These are phyloP conservation scores for Dendrobium nobile DNA, from an alignment of 106 monocot species.

Conservation along the genomic window DNA sequence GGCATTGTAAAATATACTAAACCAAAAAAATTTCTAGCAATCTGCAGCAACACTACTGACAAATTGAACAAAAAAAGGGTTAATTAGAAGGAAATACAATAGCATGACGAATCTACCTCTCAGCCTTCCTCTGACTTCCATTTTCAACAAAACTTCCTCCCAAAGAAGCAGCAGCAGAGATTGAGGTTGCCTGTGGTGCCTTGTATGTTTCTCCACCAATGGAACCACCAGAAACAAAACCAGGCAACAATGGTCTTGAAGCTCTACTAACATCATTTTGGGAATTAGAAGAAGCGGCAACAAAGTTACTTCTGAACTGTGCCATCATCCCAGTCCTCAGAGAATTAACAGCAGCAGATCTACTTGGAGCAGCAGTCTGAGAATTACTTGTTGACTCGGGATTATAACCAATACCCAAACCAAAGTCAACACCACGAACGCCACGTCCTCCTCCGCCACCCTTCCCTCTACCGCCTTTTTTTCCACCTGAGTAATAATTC, in stretches of 20 bases:
- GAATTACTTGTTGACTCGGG: constrained; percentile 35
- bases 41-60: not conserved
- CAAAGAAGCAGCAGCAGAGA: constrained; percentile 2
- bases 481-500: constrained; percentile 43
- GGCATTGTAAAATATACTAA: not conserved
- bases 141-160: constrained; percentile 22
- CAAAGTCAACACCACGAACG: constrained; percentile 90
- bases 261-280: constrained; percentile 16
- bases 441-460: constrained; percentile 63
- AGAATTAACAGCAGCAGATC: constrained; percentile 66
- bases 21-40: not conserved
- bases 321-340: constrained; percentile 72
- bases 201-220: constrained; percentile 66
- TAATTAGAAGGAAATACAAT: not conserved
- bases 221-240: constrained; percentile 89
- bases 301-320: constrained; percentile 81
- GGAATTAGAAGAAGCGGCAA: constrained; percentile 56
- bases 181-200: constrained; percentile 11
- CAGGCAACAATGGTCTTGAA: constrained; percentile 38
- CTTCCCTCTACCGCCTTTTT: constrained; percentile 63
- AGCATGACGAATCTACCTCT: constrained; percentile 34
- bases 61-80: not conserved
- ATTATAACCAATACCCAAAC: constrained; percentile 81
- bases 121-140: constrained; percentile 34
- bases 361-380: constrained; percentile 29